Evolutionary conservation across 2,329 filamentous ascomycete species (phyloP), one percentile per base, ranked within the genome.

Genomic region (Podosphaera xanthii): DNA sequence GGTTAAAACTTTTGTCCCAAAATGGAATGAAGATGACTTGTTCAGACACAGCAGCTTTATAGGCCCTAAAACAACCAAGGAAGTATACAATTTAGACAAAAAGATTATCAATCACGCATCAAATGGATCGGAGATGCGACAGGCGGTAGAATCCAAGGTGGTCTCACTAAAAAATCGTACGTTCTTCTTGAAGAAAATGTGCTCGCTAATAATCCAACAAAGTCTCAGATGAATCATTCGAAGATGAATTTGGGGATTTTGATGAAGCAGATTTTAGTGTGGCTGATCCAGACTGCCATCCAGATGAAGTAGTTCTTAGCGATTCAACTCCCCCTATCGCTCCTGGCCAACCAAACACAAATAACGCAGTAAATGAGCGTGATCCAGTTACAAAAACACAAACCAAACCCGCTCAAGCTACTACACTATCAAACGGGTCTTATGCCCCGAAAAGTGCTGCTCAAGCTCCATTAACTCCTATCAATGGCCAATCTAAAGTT

Each of bases 221-320:
- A 59, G 58, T 4, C 34, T 30, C 58, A 22, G 58, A 59, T 44
- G 58, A 59, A 34, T 44, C 14, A 44, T 59, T 59, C n/a, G 59
- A 60, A 12, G 7, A 71, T 36, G 67, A 71, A 64, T 64, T 42
- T 31, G 55, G 55, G 33, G 80, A 87, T 61, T 84, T 89, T 67
- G 85, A 88, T 65, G 84, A 87, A 70, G 83, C 79, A 58, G 86
- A 89, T 69, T 88, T 90, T 67, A 81, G 78, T 56, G 82, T 85
- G 6, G 77, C 86, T 55, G 69, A 70, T 62, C 77, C 87, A 50
- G 64, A 69, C 57, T 83, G 78, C 30, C 83, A 89, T 66, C 85
- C 86, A 3, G 86, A 92, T 68, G 87, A 91, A 68, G 76, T 91
- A n/a, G 71, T 77, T 36, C 70, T 90, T 10, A 71, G 76, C 6